A percentile compares a stretch with the other conserved stretches of the same genome.
phyloP scores from a whole-genome alignment of 805 yeast genomes.

The Metschnikowia dekortorum region DNA sequence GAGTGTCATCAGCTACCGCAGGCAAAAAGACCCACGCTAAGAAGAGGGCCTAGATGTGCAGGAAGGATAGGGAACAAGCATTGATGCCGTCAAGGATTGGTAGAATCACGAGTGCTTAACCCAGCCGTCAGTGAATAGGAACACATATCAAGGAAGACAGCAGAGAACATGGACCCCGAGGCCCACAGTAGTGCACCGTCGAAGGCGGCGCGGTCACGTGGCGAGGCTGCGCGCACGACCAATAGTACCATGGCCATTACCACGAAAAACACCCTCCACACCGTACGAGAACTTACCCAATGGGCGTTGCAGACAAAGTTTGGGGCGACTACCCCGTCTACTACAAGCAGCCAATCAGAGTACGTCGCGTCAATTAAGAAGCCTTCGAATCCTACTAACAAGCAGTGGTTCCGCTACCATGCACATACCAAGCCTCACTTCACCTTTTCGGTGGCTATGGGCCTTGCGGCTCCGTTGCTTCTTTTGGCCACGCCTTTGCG shows the following conservation, averaged over 20 bases:
- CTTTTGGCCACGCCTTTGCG: constrained; percentile 63
- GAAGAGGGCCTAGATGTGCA: constrained; percentile 10
- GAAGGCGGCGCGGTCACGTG: neutral
- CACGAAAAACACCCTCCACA: neutral
- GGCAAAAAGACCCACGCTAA: constrained; percentile 14
- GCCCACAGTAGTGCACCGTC: neutral
- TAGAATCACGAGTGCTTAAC: neutral
- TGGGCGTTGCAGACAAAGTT: constrained; percentile 34
- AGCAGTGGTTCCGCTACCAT: constrained; percentile 66
- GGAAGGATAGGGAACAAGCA: too few relatives aligned
- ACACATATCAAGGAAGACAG: neutral
- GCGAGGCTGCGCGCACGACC: constrained; percentile 1
- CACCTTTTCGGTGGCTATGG: constrained; percentile 60
- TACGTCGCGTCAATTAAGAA: constrained; percentile 29
- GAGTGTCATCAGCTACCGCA: constrained; percentile 6
- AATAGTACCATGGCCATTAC: neutral
- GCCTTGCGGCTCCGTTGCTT: constrained; percentile 63
- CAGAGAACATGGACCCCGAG: neutral
- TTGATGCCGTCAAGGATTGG: too few relatives aligned
- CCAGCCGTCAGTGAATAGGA: too few relatives aligned
- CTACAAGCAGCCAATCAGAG: constrained; percentile 59
- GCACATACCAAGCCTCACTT: constrained; percentile 75
- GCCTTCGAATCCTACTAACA: neutral
- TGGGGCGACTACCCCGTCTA: constrained; percentile 54
- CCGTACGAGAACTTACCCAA: neutral